phyloP scores from a whole-genome alignment of 1,139 yeast species.

The Yamadazyma diddensiae region DNA sequence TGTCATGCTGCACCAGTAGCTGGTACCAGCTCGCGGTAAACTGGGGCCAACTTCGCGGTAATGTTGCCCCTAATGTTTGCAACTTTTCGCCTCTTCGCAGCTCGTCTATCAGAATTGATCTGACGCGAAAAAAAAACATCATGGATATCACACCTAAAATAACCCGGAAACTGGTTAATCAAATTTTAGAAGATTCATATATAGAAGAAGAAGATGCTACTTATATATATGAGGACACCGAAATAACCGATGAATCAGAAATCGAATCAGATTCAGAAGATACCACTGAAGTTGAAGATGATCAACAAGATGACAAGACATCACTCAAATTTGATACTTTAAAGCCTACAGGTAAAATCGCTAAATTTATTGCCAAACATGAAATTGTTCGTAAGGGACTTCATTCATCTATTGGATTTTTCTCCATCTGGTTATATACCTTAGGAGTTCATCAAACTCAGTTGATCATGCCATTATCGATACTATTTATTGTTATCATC shows the following conservation, averaged over 20 bases:
- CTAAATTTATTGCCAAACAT: conserved; percentile 63
- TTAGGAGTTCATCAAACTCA: conserved; percentile 53
- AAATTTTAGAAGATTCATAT: no score
- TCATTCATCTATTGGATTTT: conserved; percentile 83
- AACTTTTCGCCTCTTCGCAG: no score
- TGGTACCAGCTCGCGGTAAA: no score
- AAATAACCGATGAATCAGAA: conserved; percentile 5
- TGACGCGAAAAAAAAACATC: no score
- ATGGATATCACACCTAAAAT: conserved; percentile 15
- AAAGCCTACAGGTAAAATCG: conserved; percentile 24
- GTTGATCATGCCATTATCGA: conserved; percentile 57
- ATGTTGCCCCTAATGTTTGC: no score
- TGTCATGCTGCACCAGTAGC: no score
- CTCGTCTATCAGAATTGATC: no score
- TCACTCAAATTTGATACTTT: conserved; percentile 2
- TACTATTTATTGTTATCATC: conserved; percentile 54
- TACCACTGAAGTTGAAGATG: conserved; percentile 14
- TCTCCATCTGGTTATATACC: conserved; percentile 72
- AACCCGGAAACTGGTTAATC: no score
- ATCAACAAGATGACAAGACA: conserved; percentile 12
- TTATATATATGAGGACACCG: conserved; percentile 18
- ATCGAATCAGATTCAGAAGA: conserved; percentile 14
- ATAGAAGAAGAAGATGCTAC: conserved; percentile 40
- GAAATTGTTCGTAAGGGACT: conserved; percentile 85
- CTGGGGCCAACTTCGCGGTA: no score